Evolutionary conservation across 768 basidiomycete genomes (phyloP), one percentile per base, ranked within the genome.

Genomic region (Coprinellus aureogranulatus): DNA sequence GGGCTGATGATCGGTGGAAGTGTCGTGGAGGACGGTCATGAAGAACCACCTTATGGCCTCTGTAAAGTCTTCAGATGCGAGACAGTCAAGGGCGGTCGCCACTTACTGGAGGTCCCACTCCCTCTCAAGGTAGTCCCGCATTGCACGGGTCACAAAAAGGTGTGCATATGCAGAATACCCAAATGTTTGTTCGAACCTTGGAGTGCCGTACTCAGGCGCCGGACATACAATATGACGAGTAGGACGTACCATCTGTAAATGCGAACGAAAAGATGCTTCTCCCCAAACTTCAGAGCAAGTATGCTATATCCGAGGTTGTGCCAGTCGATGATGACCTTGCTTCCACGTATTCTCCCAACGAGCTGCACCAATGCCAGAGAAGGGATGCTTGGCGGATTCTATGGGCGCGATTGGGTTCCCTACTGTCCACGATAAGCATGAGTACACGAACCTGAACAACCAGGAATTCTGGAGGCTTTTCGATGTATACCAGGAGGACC

Each of bases 361-460:
- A 94, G 70, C 79, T 90, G 90, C 2, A 91, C 92, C 20, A 98
- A 75, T 2, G 88, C 87, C 18, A 99, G 82, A 0, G 95, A 95
- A 1, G 97, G 97, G 37, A 99, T 94, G 59, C 90, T 91, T 9
- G 97, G 97, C 26, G 97, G 97, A 67, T 98, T 99, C 93, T 99
- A 51, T 6, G n/a, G 16, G 4, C 34, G 48, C 26, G 42, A 25
- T 11, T 10, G 41, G 58, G 10, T 62, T 53, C 44, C 45, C 4
- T 26, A 10, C 18, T 14, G 22, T 34, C 16, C 1, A 11, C 26
- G 11, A 30, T n/a, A 25, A 18, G 1, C 23, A 26, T 18, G 51
- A 26, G 41, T 25, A 44, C 37, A 72, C 84, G 23, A 58, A 94
- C 95, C 79, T 98, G 97, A 1, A 98, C 92, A 58, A 98, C 71